Evolutionary conservation across 1,284 basidiomycete species (phyloP).

Genomic region (Schizophyllum commune): DNA sequence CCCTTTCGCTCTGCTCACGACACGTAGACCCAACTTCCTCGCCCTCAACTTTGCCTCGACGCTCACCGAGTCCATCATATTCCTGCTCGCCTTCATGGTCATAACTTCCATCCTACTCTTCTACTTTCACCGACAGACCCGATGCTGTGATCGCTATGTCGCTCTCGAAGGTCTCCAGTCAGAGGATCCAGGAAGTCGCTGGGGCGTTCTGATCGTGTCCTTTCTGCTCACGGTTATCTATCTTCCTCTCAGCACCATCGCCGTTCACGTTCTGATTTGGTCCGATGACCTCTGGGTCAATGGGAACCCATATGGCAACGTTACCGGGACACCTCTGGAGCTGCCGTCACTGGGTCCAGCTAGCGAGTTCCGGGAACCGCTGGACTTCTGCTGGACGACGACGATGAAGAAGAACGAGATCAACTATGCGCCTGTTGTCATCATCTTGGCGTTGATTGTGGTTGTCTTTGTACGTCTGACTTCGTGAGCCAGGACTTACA

Average conservation of each 20-base stretch:
- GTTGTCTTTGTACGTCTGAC: constrained; percentile 41
- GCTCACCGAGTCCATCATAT: constrained; percentile 42
- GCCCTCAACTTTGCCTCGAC: constrained; percentile 61
- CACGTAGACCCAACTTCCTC: constrained; percentile 55
- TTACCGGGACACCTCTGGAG: constrained; percentile 41
- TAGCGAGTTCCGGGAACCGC: constrained; percentile 48
- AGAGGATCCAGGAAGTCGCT: constrained; percentile 33
- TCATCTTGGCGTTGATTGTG: constrained; percentile 50
- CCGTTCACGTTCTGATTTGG: constrained; percentile 65
- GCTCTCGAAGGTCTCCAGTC: constrained; percentile 46
- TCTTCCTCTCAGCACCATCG: constrained; percentile 64
- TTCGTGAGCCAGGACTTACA: neutral
- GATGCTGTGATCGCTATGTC: constrained; percentile 38
- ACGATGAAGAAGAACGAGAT: constrained; percentile 66
- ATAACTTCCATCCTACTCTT: constrained; percentile 47
- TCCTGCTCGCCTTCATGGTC: constrained; percentile 47
- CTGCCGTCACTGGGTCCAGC: constrained; percentile 46
- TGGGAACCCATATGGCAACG: constrained; percentile 58
- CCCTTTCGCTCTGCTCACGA: constrained; percentile 7
- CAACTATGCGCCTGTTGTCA: constrained; percentile 62
- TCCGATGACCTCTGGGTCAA: constrained; percentile 69
- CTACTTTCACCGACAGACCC: constrained; percentile 45
- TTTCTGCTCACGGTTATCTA: constrained; percentile 61
- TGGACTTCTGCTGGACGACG: constrained; percentile 76
- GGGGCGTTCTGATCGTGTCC: constrained; percentile 49